These are phyloP conservation scores for Arachis hypogaea DNA, from an alignment of 306 rosid species.

Conservation along the genomic window DNA sequence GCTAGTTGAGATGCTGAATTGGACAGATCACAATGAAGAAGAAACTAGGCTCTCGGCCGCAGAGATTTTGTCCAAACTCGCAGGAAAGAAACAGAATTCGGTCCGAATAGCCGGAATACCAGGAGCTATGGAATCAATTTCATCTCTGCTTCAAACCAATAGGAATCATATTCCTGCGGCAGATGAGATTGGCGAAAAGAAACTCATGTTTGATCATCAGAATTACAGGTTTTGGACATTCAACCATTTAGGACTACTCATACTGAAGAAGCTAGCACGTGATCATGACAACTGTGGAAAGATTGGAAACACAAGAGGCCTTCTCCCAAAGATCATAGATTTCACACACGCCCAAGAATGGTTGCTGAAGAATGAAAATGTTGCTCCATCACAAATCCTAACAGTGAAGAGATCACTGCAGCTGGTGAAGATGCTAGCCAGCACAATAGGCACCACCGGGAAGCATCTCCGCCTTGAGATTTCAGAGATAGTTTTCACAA, in stretches of 20 bases:
- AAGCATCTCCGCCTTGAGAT: slow-evolving; percentile 67
- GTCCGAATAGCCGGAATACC: slow-evolving; percentile 77
- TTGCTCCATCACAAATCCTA: slow-evolving; percentile 48
- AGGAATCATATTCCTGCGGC: slow-evolving; percentile 57
- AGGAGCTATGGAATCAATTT: slow-evolving; percentile 85
- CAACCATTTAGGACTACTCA: slow-evolving; percentile 70
- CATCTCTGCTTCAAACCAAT: slow-evolving; percentile 68
- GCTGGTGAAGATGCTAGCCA: slow-evolving; percentile 73
- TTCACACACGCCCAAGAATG: slow-evolving; percentile 69
- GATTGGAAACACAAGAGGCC: slow-evolving; percentile 84
- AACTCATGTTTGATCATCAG: slow-evolving; percentile 44
- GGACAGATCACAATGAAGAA: slow-evolving; percentile 75
- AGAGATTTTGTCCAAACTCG: slow-evolving; percentile 67
- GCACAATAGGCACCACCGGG: slow-evolving; percentile 75
- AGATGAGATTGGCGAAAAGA: slow-evolving; percentile 74
- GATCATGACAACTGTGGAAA: slow-evolving; percentile 84
- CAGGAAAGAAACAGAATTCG: slow-evolving; percentile 76
- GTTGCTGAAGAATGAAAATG: slow-evolving; percentile 53
- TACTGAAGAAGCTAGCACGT: slow-evolving; percentile 74
- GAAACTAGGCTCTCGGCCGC: slow-evolving; percentile 76
- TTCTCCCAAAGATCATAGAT: slow-evolving; percentile 73
- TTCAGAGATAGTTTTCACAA: slow-evolving; percentile 71
- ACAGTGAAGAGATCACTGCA: slow-evolving; percentile 72
- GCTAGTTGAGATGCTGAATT: slow-evolving; percentile 83
- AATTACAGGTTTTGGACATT: slow-evolving; percentile 67